phyloP scores from a whole-genome alignment of 2,329 filamentous ascomycete species.

The Pleoardoris graminearum region DNA sequence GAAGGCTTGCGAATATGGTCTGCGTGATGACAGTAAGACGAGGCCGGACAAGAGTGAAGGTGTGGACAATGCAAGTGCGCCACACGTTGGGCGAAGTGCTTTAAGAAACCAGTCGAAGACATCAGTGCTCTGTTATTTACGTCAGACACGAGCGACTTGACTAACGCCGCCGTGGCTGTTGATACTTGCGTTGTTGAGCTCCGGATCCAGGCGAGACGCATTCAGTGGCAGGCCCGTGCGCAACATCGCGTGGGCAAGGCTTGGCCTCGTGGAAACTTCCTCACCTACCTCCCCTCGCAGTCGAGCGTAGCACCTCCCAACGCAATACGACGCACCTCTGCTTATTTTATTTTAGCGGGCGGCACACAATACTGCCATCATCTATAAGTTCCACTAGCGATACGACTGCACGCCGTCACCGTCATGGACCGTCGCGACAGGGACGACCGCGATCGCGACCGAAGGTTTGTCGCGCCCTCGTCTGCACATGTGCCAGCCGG shows the following conservation, averaged over 20 bases:
- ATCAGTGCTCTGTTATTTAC: neutral
- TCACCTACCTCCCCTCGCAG: neutral
- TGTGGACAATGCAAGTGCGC: neutral
- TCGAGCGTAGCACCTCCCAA: neutral
- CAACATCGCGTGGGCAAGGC: neutral
- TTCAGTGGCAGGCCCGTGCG: neutral
- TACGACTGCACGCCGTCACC: slow-evolving; percentile 9
- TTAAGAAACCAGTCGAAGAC: neutral
- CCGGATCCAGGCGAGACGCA: neutral
- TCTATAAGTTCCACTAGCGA: neutral
- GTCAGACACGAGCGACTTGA: neutral
- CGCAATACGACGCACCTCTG: neutral
- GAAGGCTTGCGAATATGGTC: neutral
- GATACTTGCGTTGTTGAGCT: neutral
- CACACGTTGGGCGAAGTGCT: neutral
- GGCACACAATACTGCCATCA: slow-evolving; percentile 5
- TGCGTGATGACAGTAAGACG: slow-evolving; percentile 2
- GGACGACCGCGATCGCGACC: slow-evolving; percentile 48
- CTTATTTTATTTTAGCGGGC: neutral
- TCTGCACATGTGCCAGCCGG: slow-evolving; percentile 13
- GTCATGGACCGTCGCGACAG: slow-evolving; percentile 44
- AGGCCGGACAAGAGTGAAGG: slow-evolving; percentile 2
- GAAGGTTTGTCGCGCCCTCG: slow-evolving; percentile 47
- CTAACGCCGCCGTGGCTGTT: neutral
- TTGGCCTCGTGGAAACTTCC: neutral